Evolutionary conservation across 2,329 filamentous ascomycete species (phyloP).

Genomic region (Verruconis gallopava): DNA sequence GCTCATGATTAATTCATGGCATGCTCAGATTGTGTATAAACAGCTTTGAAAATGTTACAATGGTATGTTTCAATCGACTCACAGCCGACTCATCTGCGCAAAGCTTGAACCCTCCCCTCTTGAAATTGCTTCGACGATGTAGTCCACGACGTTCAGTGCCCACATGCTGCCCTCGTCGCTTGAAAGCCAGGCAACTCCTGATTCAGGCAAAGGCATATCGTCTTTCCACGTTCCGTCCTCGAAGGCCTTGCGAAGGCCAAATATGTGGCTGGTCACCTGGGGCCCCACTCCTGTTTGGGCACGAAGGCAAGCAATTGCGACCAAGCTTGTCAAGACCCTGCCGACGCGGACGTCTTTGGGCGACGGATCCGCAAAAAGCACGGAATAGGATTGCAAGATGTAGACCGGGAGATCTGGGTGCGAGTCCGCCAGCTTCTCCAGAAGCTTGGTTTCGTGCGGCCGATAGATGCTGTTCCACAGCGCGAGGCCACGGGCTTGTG

Average conservation of each 20-base stretch:
- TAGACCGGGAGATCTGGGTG: constrained; percentile 75
- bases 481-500: constrained; percentile 44
- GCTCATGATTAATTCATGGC: no score
- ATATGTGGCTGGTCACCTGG: constrained; percentile 70
- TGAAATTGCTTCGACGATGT: constrained; percentile 39
- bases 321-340: constrained; percentile 56
- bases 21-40: no score
- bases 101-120: neutral
- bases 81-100: no score
- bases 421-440: constrained; percentile 55
- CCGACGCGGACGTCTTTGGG: constrained; percentile 43
- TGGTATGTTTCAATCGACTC: no score
- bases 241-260: constrained; percentile 63
- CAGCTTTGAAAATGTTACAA: no score
- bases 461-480: constrained; percentile 70
- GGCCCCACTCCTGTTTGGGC: constrained; percentile 73
- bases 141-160: constrained; percentile 49
- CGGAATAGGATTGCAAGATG: constrained; percentile 61
- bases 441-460: constrained; percentile 60
- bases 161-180: constrained; percentile 52
- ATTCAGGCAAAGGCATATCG: constrained; percentile 24
- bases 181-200: constrained; percentile 48
- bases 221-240: constrained; percentile 49
- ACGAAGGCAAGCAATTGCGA: constrained; percentile 61
- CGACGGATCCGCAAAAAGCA: constrained; percentile 56